Evolutionary conservation across 345 rosid species (phyloP).

Genomic region (Populus alba): DNA sequence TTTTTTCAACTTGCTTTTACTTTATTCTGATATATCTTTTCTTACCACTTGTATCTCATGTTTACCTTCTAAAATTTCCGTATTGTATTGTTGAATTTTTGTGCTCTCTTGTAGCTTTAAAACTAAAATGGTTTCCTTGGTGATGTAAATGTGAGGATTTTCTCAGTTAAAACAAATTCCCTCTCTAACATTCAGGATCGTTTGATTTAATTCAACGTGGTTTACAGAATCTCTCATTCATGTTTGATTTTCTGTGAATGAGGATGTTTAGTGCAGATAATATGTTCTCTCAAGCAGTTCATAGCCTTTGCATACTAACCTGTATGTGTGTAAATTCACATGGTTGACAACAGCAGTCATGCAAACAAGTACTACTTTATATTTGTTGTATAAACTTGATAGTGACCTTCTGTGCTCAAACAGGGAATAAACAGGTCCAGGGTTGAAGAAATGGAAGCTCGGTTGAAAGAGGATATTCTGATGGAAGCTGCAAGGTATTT

Average conservation of each 20-base stretch:
- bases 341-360: not conserved
- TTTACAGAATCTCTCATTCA: not conserved
- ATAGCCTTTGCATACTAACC: not conserved
- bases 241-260: not conserved
- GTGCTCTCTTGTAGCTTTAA: not conserved
- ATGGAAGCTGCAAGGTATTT: constrained; percentile 82
- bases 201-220: not conserved
- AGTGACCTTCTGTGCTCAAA: constrained; percentile 18
- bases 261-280: not conserved
- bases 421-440: constrained; percentile 90
- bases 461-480: constrained; percentile 84
- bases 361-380: not conserved
- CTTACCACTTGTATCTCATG: not conserved
- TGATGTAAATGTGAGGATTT: not conserved
- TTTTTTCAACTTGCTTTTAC: not conserved
- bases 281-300: not conserved
- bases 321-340: not conserved
- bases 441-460: constrained; percentile 95
- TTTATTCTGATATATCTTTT: not conserved
- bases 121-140: not conserved
- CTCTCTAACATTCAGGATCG: not conserved
- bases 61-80: not conserved
- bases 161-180: not conserved
- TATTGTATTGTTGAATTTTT: not conserved
- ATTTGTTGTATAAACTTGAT: not conserved